These are phyloP conservation scores for Ceriops decandra DNA, from an alignment of 345 rosid genomes.

Conservation along the genomic window DNA sequence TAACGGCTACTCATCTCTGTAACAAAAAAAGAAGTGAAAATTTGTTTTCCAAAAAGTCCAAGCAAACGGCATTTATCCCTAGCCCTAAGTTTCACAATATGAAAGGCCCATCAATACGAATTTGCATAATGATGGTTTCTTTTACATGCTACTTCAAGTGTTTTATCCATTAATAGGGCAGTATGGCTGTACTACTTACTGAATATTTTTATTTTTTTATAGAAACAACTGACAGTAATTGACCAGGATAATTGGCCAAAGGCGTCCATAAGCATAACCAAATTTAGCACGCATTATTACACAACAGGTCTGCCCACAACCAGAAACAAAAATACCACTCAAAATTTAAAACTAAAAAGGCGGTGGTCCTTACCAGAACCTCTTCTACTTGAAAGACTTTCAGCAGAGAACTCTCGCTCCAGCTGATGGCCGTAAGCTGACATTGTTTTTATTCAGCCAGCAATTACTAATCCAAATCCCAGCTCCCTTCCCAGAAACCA, in stretches of 20 bases:
- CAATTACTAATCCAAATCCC: slow-evolving; percentile 16
- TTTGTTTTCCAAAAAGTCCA: slow-evolving; percentile 5
- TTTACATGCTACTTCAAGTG: background rate
- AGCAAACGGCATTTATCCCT: background rate
- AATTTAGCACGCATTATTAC: no score
- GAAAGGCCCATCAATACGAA: background rate
- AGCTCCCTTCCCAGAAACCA: slow-evolving; percentile 20
- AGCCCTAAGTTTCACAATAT: background rate
- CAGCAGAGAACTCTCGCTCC: slow-evolving; percentile 66
- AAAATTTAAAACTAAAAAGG: background rate
- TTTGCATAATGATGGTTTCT: background rate
- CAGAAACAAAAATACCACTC: no score
- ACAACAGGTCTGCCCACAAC: no score
- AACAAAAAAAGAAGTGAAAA: slow-evolving; percentile 6
- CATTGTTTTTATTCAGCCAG: slow-evolving; percentile 39
- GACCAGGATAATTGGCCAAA: background rate
- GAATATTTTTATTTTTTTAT: no score
- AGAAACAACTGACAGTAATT: background rate
- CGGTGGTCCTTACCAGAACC: slow-evolving; percentile 51
- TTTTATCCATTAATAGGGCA: no score
- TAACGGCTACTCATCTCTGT: slow-evolving; percentile 58
- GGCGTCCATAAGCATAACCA: no score
- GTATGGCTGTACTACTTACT: no score
- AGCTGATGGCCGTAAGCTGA: slow-evolving; percentile 72
- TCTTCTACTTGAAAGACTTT: slow-evolving; percentile 54